phyloP scores from a whole-genome alignment of 2,329 filamentous ascomycete genomes.

The Fusarium temperatum region DNA sequence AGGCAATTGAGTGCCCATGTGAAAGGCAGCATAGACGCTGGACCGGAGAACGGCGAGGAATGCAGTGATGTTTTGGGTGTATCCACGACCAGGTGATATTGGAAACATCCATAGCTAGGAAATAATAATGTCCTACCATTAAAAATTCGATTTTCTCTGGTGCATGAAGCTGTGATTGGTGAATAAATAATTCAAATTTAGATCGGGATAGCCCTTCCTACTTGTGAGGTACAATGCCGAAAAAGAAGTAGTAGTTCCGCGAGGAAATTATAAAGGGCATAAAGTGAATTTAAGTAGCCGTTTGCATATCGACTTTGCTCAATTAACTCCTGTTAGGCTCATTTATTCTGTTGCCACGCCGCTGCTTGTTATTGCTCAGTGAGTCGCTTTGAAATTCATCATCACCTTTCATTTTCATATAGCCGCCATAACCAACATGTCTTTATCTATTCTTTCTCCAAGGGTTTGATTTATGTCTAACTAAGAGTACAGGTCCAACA shows the following conservation, averaged over 20 bases:
- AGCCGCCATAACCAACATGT: too few relatives aligned
- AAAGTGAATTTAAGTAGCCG: too few relatives aligned
- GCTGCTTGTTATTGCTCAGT: too few relatives aligned
- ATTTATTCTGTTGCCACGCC: too few relatives aligned
- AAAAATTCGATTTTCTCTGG: accelerated
- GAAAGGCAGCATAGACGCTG: accelerated
- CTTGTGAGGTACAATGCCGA: too few relatives aligned
- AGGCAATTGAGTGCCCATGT: accelerated
- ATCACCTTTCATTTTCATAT: too few relatives aligned
- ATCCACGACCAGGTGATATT: too few relatives aligned
- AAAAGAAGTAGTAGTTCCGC: too few relatives aligned
- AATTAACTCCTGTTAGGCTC: too few relatives aligned
- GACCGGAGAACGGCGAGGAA: accelerated
- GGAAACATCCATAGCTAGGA: background rate
- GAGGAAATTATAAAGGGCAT: too few relatives aligned
- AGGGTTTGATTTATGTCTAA: accelerated
- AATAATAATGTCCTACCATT: accelerated
- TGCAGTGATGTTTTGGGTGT: too few relatives aligned
- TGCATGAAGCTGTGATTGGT: accelerated
- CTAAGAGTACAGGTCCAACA: accelerated
- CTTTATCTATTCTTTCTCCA: accelerated
- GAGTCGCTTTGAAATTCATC: too few relatives aligned
- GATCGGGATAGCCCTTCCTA: accelerated
- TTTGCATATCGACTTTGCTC: accelerated
- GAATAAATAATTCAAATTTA: accelerated